Evolutionary conservation across 805 yeast species (phyloP).

Genomic region (Saccharomycopsis sp.): DNA sequence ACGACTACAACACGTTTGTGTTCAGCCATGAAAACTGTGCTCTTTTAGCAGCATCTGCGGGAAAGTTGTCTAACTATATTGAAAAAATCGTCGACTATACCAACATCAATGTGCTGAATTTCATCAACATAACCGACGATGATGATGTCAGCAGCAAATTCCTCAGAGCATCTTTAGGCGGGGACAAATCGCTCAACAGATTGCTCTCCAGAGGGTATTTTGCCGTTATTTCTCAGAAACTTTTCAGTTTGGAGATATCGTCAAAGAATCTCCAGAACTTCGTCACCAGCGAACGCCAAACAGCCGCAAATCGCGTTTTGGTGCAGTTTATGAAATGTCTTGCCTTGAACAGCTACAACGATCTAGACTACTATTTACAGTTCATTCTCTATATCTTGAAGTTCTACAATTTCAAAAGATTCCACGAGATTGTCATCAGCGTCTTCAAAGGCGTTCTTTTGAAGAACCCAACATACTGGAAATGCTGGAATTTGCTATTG

Average conservation of each 20-base stretch:
- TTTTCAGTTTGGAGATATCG: slow-evolving; percentile 9
- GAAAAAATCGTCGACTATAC: neutral
- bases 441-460: slow-evolving; percentile 10
- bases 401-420: slow-evolving; percentile 13
- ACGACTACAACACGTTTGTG: neutral
- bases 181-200: slow-evolving; percentile 1
- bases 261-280: neutral
- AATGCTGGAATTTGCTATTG: slow-evolving; percentile 19
- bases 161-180: neutral
- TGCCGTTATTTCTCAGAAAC: slow-evolving; percentile 5
- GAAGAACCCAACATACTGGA: slow-evolving; percentile 14
- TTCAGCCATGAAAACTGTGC: neutral
- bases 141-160: neutral
- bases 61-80: neutral
- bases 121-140: neutral
- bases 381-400: slow-evolving; percentile 5
- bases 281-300: neutral
- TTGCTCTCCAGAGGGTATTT: slow-evolving; percentile 12
- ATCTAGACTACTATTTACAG: slow-evolving; percentile 12
- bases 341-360: slow-evolving; percentile 7
- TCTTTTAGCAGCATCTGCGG: neutral
- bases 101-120: neutral
- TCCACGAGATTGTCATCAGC: slow-evolving; percentile 2
- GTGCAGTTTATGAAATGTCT: slow-evolving; percentile 12
- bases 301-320: neutral